Conservation (phyloP, 352 stramenopile species). For the Halophytophthora polymorphica region DNA sequence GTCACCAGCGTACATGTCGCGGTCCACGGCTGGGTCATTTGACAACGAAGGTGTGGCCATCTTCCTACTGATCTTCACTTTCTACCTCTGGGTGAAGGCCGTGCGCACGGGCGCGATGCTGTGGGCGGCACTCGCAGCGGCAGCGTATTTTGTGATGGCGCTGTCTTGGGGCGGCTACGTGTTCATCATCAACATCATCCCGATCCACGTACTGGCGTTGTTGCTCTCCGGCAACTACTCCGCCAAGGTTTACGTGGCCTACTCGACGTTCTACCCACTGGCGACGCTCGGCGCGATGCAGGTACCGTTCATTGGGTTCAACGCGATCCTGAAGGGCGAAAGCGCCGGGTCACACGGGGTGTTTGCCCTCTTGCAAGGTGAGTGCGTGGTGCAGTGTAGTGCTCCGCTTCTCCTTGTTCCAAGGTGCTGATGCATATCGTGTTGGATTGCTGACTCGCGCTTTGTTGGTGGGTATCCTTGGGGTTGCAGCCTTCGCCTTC, state of each 20-base stretch:
- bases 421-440: background rate
- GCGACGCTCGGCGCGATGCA: constrained; percentile 95
- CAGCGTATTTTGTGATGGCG: constrained; percentile 97
- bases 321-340: constrained; percentile 89
- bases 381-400: background rate
- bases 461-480: constrained; percentile 7
- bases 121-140: constrained; percentile 41
- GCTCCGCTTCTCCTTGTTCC: background rate
- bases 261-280: constrained; percentile 98
- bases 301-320: constrained; percentile 98
- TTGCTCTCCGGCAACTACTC: constrained; percentile 91
- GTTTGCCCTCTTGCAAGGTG: constrained; percentile 91
- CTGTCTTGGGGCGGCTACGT: constrained; percentile 98
- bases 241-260: constrained; percentile 93
- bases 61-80: constrained; percentile 96
- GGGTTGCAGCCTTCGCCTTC: constrained; percentile 43
- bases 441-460: constrained; percentile 12
- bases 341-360: constrained; percentile 80
- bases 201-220: constrained; percentile 91
- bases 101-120: constrained; percentile 83
- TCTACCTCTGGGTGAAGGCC: constrained; percentile 94
- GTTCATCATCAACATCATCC: constrained; percentile 99
- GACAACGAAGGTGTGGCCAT: constrained; percentile 99
- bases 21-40: constrained; percentile 96
- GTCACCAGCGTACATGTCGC: constrained; percentile 96